Evolutionary conservation across 1,284 basidiomycete genomes (phyloP), one percentile per base, ranked within the genome.

Genomic region (Cutaneotrichosporon sp.): DNA sequence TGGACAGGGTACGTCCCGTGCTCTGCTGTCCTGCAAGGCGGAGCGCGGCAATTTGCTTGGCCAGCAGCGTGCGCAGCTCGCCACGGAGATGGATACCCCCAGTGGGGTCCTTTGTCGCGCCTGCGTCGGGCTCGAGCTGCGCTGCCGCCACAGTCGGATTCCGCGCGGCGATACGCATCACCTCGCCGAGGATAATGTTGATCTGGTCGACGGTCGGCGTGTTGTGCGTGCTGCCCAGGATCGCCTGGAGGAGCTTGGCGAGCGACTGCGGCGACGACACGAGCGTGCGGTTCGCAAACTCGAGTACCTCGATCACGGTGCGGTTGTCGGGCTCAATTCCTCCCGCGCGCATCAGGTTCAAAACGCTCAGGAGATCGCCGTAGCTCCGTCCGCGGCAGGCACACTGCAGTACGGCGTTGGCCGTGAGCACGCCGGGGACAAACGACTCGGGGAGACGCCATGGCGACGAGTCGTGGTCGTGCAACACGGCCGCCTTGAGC

Each of bases 261-360:
- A 72, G 53, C 8, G 61, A 55, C 0, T 23, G 38, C 10, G 68
- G 66, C 13, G 49, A 40, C 18, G 55, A 39, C 2, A 46, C 34
- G 15, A 63, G 54, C 17, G 51, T 20, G 2, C 20, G 41, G 2
- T 53, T 54, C 4, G 66, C 63, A 40, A 61, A 63, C 22, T 66
- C 58, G 34, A 71, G 54, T 21, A 69, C 53, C 39, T 56, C 50
- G 8, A 56, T 52, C 20, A 72, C 38, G 1, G 69, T 67, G 8
- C 49, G 50, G 15, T 56, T 54, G 52, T 73, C 63, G 2, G 69
- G 62, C 15, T 49, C 26, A 20, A 71, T 54, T 0, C 46, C 14
- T 0, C 52, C 53, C 23, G 49, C 46, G 7, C 51, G 45, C 59
- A 66, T 61, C 9, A 67, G 44, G 2, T 33, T 34, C 1, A 55